These are phyloP conservation scores for Dothideomycetes sp. DNA, from an alignment of 2,329 filamentous ascomycete genomes.

Conservation along the genomic window DNA sequence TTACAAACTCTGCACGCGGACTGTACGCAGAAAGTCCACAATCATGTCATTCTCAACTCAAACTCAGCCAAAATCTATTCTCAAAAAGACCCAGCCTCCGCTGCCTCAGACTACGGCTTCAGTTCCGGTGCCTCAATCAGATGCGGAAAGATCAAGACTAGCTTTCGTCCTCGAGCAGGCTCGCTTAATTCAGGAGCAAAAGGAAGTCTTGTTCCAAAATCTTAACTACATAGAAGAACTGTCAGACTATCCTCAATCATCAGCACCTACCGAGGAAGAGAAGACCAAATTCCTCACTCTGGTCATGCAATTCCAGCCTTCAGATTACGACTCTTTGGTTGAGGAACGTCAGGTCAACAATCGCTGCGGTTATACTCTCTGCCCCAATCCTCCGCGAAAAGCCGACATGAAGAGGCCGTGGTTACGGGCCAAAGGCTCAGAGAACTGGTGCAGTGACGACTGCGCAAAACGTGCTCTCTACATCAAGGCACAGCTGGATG, in stretches of 20 bases:
- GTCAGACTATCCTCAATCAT: slow-evolving; percentile 48
- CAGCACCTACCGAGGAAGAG: slow-evolving; percentile 45
- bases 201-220: slow-evolving; percentile 65
- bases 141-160: slow-evolving; percentile 28
- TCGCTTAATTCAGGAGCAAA: slow-evolving; percentile 68
- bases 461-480: slow-evolving; percentile 76
- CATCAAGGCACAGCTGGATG: slow-evolving; percentile 76
- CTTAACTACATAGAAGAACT: slow-evolving; percentile 61
- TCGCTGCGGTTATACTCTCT: slow-evolving; percentile 76
- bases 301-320: slow-evolving; percentile 66
- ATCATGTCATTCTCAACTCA: not conserved
- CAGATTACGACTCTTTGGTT: slow-evolving; percentile 81
- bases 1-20: too few species aligned
- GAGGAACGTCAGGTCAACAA: slow-evolving; percentile 78
- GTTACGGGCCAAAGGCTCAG: slow-evolving; percentile 61
- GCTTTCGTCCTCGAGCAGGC: slow-evolving; percentile 74
- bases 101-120: slow-evolving; percentile 6
- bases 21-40: not conserved
- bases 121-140: slow-evolving; percentile 14
- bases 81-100: slow-evolving; percentile 27
- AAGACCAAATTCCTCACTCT: slow-evolving; percentile 52
- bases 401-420: slow-evolving; percentile 42
- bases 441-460: slow-evolving; percentile 75
- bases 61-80: slow-evolving; percentile 34
- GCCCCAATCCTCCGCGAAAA: slow-evolving; percentile 48